A percentile compares a stretch with the other conserved stretches of the same genome.
These are phyloP conservation scores for Fusarium sp. DNA, from an alignment of 2,329 filamentous ascomycete genomes.

Conservation along the genomic window DNA sequence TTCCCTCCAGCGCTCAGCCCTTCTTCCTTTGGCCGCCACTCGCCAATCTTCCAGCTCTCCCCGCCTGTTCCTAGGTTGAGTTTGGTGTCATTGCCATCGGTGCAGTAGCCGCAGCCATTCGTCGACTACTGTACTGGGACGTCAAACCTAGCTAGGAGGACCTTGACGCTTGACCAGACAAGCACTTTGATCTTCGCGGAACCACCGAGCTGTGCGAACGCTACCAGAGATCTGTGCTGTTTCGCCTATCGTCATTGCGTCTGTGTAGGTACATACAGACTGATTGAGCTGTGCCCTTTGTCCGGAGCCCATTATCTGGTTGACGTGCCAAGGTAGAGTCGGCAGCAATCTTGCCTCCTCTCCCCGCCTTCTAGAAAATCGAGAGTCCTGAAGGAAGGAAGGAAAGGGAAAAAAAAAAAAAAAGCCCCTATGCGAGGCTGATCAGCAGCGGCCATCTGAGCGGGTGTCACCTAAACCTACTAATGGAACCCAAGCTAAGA, in stretches of 20 bases:
- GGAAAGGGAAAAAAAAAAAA: background rate
- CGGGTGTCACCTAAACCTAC: constrained; percentile 42
- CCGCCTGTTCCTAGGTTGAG: constrained; percentile 35
- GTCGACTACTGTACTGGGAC: constrained; percentile 14
- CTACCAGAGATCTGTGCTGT: constrained; percentile 4
- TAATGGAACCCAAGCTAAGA: constrained; percentile 3
- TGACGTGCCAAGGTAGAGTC: constrained; percentile 24
- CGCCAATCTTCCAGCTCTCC: constrained; percentile 39
- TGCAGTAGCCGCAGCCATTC: constrained; percentile 19
- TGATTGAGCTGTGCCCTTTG: constrained; percentile 21
- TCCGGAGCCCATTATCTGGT: constrained; percentile 28
- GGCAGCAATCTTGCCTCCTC: constrained; percentile 32
- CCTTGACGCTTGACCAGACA: constrained; percentile 20
- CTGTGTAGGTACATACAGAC: background rate
- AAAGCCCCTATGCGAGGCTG: constrained; percentile 47
- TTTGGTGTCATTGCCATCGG: constrained; percentile 17
- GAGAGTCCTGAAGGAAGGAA: constrained; percentile 25
- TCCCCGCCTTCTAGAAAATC: constrained; percentile 46
- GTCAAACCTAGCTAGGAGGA: constrained; percentile 20
- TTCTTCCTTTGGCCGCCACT: constrained; percentile 30
- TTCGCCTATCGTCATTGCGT: constrained; percentile 23
- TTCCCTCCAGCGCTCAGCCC: constrained; percentile 24
- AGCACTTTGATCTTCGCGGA: constrained; percentile 18
- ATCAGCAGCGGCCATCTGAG: constrained; percentile 39
- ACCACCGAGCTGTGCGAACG: constrained; percentile 27